Percentiles rank a stretch among this genome's conserved stretches.
phyloP scores from a whole-genome alignment of 495 filamentous ascomycete species.

The Trichoderma asperelloides region DNA sequence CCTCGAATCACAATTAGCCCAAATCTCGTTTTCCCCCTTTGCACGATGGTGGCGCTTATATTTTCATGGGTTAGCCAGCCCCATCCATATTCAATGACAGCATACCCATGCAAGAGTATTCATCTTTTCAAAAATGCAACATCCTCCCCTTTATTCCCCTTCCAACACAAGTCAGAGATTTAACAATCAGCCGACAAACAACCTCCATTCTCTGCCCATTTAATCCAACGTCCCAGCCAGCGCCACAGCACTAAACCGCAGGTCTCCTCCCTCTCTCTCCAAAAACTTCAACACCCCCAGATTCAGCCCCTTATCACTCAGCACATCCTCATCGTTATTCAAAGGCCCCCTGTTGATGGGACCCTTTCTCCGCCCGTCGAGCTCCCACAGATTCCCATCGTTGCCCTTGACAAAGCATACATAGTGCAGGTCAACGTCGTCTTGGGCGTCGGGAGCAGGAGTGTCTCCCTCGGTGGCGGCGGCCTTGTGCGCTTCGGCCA shows the following conservation, averaged over 20 bases:
- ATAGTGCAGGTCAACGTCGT: conserved; percentile 70
- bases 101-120: not conserved
- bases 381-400: conserved; percentile 67
- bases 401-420: conserved; percentile 72
- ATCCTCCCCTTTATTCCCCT: not conserved
- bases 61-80: not conserved
- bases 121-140: not conserved
- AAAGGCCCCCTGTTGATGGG: conserved; percentile 52
- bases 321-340: conserved; percentile 51
- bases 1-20: not conserved
- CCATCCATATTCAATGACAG: not conserved
- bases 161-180: not conserved
- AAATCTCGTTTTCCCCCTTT: not conserved
- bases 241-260: conserved; percentile 66
- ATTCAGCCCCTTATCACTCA: conserved; percentile 56
- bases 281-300: conserved; percentile 54
- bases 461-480: conserved; percentile 68
- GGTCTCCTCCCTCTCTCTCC: conserved; percentile 56
- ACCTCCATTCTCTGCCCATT: no score
- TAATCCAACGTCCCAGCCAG: conserved; percentile 58
- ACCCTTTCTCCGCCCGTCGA: conserved; percentile 71
- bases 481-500: conserved; percentile 64
- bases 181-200: not conserved
- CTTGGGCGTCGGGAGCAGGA: conserved; percentile 54
- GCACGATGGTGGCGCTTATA: not conserved